Percentiles rank a stretch among this genome's conserved stretches.
Evolutionary conservation across 768 basidiomycete species (phyloP).

Genomic region (Mycena chlorophos): DNA sequence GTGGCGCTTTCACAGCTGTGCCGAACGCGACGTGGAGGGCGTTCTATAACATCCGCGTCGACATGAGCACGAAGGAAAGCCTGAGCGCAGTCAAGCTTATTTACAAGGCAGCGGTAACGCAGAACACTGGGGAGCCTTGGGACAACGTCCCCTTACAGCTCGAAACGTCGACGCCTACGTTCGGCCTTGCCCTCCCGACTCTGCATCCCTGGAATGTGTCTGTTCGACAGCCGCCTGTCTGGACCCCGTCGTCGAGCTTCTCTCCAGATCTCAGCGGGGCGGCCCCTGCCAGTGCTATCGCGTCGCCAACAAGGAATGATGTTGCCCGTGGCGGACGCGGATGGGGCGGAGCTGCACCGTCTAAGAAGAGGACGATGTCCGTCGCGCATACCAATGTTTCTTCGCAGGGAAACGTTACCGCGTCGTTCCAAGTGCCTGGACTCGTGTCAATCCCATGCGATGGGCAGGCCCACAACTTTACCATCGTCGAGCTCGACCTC

Average conservation of each 20-base stretch:
- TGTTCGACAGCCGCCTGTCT: conserved; percentile 4
- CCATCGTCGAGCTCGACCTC: conserved; percentile 32
- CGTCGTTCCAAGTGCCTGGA: conserved; percentile 36
- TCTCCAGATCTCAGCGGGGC: no score
- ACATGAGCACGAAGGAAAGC: conserved; percentile 36
- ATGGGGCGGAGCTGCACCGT: background rate
- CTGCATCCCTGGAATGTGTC: conserved; percentile 35
- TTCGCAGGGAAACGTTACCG: conserved; percentile 32
- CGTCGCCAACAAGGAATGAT: no score
- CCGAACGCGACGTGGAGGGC: conserved; percentile 36
- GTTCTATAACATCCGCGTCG: conserved; percentile 40
- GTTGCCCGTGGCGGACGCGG: background rate
- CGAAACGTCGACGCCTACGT: conserved; percentile 42
- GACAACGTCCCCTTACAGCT: conserved; percentile 38
- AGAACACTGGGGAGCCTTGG: conserved; percentile 46
- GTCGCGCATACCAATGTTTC: conserved; percentile 13
- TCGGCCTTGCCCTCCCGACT: conserved; percentile 33
- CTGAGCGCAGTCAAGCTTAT: conserved; percentile 32
- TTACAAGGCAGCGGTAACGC: conserved; percentile 42
- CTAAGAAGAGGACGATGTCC: background rate
- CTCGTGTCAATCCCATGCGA: conserved; percentile 35
- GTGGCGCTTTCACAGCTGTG: conserved; percentile 12
- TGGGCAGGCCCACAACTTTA: conserved; percentile 32
- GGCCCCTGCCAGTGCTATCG: no score
- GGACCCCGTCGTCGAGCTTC: background rate